Evolutionary conservation across 768 basidiomycete genomes (phyloP).

Genomic region (Ramaria sp.): DNA sequence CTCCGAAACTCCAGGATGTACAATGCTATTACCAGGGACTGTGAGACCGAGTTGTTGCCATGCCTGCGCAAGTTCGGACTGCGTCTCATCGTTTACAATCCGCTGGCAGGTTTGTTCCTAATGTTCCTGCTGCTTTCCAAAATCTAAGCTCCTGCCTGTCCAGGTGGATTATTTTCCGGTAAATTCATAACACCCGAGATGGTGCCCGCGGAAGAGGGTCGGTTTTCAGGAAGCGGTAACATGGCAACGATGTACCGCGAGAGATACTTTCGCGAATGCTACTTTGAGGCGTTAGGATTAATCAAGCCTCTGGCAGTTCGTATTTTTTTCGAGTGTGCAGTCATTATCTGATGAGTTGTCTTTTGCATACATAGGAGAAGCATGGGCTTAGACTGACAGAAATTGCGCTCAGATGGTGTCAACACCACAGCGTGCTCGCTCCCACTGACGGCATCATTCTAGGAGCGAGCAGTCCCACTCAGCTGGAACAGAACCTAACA

Average conservation of each 20-base stretch:
- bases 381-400: slow-evolving; percentile 38
- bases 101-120: slow-evolving; percentile 28
- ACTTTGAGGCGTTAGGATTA: slow-evolving; percentile 31
- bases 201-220: slow-evolving; percentile 22
- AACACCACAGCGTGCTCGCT: slow-evolving; percentile 40
- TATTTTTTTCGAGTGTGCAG: neutral
- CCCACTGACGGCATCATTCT: slow-evolving; percentile 35
- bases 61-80: slow-evolving; percentile 49
- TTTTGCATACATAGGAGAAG: slow-evolving; percentile 23
- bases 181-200: slow-evolving; percentile 23
- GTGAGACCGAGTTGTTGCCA: slow-evolving; percentile 40
- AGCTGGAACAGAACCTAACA: slow-evolving; percentile 33
- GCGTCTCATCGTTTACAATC: slow-evolving; percentile 46
- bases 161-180: slow-evolving; percentile 49
- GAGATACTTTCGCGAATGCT: slow-evolving; percentile 32
- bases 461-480: slow-evolving; percentile 34
- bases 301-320: slow-evolving; percentile 31
- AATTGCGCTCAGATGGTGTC: slow-evolving; percentile 50
- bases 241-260: slow-evolving; percentile 36
- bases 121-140: slow-evolving; percentile 6
- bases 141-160: neutral
- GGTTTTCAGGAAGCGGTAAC: slow-evolving; percentile 22
- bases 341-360: neutral
- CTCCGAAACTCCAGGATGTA: slow-evolving; percentile 21
- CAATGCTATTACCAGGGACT: slow-evolving; percentile 36